Percentiles rank a stretch among this genome's conserved stretches.
These are phyloP conservation scores for Sclerotinia sclerotiorum DNA, from an alignment of 2,329 filamentous ascomycete genomes.

Conservation along the genomic window DNA sequence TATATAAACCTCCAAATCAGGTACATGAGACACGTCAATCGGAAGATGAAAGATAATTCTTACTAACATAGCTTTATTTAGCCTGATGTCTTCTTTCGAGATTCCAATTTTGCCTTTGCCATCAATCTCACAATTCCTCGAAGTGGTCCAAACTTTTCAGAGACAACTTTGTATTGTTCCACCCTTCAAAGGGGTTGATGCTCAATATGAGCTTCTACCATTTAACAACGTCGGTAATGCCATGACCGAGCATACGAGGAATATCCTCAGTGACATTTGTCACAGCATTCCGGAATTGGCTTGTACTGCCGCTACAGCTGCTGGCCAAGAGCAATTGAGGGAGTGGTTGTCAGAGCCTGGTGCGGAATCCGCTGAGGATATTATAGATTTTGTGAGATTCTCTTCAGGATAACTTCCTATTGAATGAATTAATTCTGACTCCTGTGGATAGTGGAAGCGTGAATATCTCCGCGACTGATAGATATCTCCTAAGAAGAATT, in stretches of 20 bases:
- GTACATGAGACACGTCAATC: conserved; percentile 26
- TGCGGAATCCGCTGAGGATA: conserved; percentile 29
- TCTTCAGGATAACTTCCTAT: not conserved
- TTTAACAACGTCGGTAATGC: conserved; percentile 35
- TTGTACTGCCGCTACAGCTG: conserved; percentile 31
- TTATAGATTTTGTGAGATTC: conserved; percentile 35
- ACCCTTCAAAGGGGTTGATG: conserved; percentile 21
- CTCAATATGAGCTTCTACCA: conserved; percentile 33
- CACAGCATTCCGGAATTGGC: conserved; percentile 35
- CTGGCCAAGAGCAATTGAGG: conserved; percentile 33
- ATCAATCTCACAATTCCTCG: conserved; percentile 30
- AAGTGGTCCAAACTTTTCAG: conserved; percentile 36
- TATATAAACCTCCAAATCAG: conserved; percentile 39
- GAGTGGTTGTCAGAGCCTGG: conserved; percentile 31
- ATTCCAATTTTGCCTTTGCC: conserved; percentile 38
- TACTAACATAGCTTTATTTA: conserved; percentile 29
- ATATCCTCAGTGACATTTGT: conserved; percentile 40
- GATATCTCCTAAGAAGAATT: not conserved
- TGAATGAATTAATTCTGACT: not conserved
- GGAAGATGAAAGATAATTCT: not conserved
- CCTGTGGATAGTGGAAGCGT: conserved; percentile 9
- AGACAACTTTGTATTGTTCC: conserved; percentile 30
- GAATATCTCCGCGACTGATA: conserved; percentile 27
- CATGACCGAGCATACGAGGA: conserved; percentile 38
- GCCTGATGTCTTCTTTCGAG: conserved; percentile 35